Conservation (phyloP, 1,139 yeast species). For the Magnusiomyces ingens region DNA sequence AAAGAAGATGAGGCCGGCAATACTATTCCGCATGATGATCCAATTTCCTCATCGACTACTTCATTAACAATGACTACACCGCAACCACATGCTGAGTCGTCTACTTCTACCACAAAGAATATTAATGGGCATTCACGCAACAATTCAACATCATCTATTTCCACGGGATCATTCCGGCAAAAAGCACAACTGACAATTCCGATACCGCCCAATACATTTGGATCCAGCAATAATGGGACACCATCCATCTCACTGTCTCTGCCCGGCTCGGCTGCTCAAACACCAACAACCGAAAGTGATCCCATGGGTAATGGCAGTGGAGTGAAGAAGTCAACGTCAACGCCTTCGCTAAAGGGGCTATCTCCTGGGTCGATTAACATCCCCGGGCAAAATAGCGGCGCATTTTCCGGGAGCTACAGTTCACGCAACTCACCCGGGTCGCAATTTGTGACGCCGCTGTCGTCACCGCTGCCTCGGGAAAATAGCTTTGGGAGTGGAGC, state of each 20-base stretch:
- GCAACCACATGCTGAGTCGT: too few relatives aligned
- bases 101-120: too few relatives aligned
- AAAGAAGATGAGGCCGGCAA: background rate
- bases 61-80: too few relatives aligned
- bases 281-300: background rate
- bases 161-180: too few relatives aligned
- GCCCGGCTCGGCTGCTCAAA: background rate
- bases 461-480: constrained; percentile 10
- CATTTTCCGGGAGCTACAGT: background rate
- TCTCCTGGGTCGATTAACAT: too few relatives aligned
- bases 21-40: background rate
- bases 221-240: background rate
- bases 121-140: background rate
- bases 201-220: background rate
- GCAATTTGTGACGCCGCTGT: constrained; percentile 8
- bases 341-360: background rate
- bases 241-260: background rate
- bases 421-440: constrained; percentile 6
- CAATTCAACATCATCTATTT: background rate
- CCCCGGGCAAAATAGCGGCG: too few relatives aligned
- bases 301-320: background rate
- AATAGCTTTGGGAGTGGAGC: background rate
- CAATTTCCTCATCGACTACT: background rate
- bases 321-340: background rate
- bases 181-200: background rate